Conservation (phyloP, 148 eudicot genomes). For the Heliamphora exappendiculata region DNA sequence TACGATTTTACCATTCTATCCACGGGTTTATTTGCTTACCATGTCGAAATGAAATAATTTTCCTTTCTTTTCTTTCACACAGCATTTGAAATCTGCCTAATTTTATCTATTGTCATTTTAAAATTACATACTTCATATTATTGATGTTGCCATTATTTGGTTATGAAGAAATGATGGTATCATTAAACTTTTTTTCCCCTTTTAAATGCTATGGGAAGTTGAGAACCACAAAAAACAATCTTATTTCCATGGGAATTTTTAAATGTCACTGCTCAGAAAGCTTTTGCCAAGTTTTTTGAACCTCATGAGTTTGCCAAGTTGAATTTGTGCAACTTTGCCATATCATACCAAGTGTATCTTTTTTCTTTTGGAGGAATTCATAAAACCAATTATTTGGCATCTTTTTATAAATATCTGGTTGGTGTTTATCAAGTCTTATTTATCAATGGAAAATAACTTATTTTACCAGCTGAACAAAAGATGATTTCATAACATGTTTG, state of each 20-base stretch:
- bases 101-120: no score
- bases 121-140: no score
- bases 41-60: background rate
- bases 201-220: background rate
- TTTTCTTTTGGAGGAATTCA: background rate
- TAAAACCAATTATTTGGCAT: background rate
- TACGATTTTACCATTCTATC: background rate
- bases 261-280: no score
- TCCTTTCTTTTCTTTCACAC: conserved; percentile 1
- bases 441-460: background rate
- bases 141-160: no score
- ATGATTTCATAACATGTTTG: background rate
- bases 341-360: background rate
- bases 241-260: background rate
- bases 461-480: background rate
- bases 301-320: background rate
- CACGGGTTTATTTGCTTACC: background rate
- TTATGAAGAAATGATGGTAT: no score
- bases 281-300: background rate
- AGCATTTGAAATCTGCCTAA: background rate
- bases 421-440: background rate
- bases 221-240: background rate
- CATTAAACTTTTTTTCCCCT: background rate
- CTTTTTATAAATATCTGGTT: background rate
- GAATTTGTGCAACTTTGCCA: background rate